Evolutionary conservation across 2,329 filamentous ascomycete genomes (phyloP).

Genomic region (Fusarium subglutinans): DNA sequence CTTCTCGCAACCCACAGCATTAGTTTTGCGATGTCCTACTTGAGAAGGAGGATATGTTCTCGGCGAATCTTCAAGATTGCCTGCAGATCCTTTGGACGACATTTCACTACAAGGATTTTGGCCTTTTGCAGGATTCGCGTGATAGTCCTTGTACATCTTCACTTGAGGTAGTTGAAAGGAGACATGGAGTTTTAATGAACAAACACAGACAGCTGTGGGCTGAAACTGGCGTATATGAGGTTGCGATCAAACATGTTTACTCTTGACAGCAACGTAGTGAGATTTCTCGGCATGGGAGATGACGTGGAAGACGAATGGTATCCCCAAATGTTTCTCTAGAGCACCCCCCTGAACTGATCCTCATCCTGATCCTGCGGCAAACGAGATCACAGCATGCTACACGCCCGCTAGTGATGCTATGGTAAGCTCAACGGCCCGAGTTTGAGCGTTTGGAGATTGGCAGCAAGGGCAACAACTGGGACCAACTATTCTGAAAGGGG

Average conservation of each 20-base stretch:
- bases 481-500: constrained; percentile 27
- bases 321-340: constrained; percentile 11
- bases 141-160: background rate
- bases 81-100: background rate
- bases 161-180: background rate
- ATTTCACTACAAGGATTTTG: background rate
- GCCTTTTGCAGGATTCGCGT: background rate
- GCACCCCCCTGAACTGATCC: constrained; percentile 28
- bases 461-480: constrained; percentile 20
- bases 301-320: constrained; percentile 16
- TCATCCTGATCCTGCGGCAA: constrained; percentile 32
- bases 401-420: constrained; percentile 19
- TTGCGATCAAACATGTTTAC: background rate
- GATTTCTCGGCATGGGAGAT: constrained; percentile 12
- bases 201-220: background rate
- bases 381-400: constrained; percentile 29
- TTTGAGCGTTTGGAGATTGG: constrained; percentile 19
- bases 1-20: constrained; percentile 26
- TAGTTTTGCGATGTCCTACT: background rate
- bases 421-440: constrained; percentile 32
- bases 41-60: background rate
- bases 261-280: background rate
- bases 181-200: background rate
- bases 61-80: background rate
- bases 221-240: background rate